Base-by-base conservation (phyloP, 495 filamentous ascomycete species). In the Tetracladium setigerum region DNA sequence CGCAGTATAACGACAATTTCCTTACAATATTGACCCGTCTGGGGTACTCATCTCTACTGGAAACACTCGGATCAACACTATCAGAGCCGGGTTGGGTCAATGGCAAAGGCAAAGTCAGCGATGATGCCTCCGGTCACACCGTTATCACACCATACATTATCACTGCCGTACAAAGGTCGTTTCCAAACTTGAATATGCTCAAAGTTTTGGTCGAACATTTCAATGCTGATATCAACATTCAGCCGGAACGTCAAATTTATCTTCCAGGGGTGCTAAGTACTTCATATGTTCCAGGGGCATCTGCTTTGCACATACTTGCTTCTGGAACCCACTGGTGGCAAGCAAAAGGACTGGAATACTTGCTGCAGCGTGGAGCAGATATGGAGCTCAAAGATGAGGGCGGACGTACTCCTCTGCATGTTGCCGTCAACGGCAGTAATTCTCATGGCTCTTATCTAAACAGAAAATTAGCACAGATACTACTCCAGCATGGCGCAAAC, bases 301-400 rank as follows among this genome's bases (percentile, higher is more conserved):
- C 47, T 19, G 50, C 63, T 14, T 57, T 73, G 5, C 67, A 69
- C 47, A 31, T 50, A 15, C 45, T 70, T 12, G 67, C 60, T 1
- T 38, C 42, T 18, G 65, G 67, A 2, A 51, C 48, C 5, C 60
- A 69, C 27, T 72, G 71, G 71, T 73, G 71, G 71, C 58, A 70
- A 5, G 53, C 60, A 17, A 43, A 58, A 32, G 67, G 67, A 15
- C 61, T 74, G 10, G 60, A 55, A 7, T 74, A 72, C 40, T 52
- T 73, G 0, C n/a, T 74, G 1, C 31, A 62, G 14, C 57, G 56
- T 5, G 62, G 62, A 8, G 64, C 69, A 8, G 60, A 71, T 44
- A 54, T 60, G 11, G 60, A 67, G 11, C 43, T 61, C n/a, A 58
- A 59, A 6, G 54, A 71, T 41, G 31, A 36, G 0, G n/a, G 52